Base-by-base conservation (phyloP, 306 rosid species). In the Quercus ilex region DNA sequence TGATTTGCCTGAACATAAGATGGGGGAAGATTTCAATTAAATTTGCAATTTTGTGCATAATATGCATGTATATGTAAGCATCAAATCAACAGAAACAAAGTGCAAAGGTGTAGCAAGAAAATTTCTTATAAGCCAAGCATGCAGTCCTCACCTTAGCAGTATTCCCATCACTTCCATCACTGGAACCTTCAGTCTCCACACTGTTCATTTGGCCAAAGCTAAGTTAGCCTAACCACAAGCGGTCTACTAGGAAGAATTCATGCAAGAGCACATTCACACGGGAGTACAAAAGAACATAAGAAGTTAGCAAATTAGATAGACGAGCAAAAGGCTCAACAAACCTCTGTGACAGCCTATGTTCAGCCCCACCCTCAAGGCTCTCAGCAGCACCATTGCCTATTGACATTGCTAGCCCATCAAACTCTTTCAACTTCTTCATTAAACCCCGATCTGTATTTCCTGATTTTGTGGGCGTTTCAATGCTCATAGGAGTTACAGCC, bases 361-460 rank as follows among this genome's bases (percentile, higher is more conserved):
- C 97, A 20, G 82, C 86, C 70, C 88, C 94, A 81, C 82, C 87
- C 79, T 87, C 96, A 43, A 88, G 85, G 82, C 79, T 87, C 84
- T 82, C 93, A 76, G 84, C 81, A 80, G 87, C 85, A 81, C 86
- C 84, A 85, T 89, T 95, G 82, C 97, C 98, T 57, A 93, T 89
- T 70, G 99, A 91, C 97, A 95, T 95, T 13, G 90, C 94, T 77
- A 95, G 99, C n/a, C 88, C 94, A 81, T 95, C 98, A 80, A 95
- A 91, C 49, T 91, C 92, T 87, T 91, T 93, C 87, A 90, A 75
- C 86, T 89, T 93, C 82, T 93, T 95, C 80, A 89, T 73, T 46
- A 90, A 84, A 56, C 93, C 98, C 70, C 71, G 86, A 76, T 93
- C 92, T 41, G 90, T 80, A 81, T 87, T 95, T 85, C 94, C 98